These are phyloP conservation scores for Globisporangium takayamanum DNA, from an alignment of 352 stramenopile species.

Conservation along the genomic window DNA sequence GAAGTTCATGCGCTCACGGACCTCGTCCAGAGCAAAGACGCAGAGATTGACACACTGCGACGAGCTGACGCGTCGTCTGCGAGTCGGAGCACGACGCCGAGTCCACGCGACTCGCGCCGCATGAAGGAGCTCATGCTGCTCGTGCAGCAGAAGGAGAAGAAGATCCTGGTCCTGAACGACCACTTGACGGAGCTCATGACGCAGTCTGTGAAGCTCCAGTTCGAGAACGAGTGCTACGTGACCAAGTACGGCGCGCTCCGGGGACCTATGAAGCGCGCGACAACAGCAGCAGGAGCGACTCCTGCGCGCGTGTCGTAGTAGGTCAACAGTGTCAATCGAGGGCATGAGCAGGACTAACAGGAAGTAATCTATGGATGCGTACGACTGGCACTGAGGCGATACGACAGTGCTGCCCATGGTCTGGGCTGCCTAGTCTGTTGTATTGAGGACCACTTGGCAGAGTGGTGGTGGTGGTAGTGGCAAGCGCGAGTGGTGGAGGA, in stretches of 20 bases:
- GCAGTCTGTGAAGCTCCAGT: constrained; percentile 65
- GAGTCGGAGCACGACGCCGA: constrained; percentile 10
- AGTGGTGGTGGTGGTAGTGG: too few species aligned
- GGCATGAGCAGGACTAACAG: not conserved
- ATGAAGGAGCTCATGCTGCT: constrained; percentile 41
- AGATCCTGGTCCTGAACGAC: constrained; percentile 81
- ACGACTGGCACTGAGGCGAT: not conserved
- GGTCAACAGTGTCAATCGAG: not conserved
- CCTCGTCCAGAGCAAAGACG: constrained; percentile 47
- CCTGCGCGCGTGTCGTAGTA: constrained; percentile 5
- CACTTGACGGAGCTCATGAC: constrained; percentile 83
- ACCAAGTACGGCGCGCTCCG: constrained; percentile 29
- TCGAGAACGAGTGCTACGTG: constrained; percentile 59
- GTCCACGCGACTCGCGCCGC: constrained; percentile 24
- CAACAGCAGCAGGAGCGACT: constrained; percentile 1
- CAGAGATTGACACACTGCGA: constrained; percentile 33
- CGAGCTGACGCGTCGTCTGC: constrained; percentile 1
- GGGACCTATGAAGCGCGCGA: constrained; percentile 1
- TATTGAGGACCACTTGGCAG: too few species aligned
- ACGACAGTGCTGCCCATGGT: too few species aligned
- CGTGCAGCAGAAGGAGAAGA: constrained; percentile 61
- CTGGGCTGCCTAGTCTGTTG: too few species aligned
- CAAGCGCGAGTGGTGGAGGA: too few species aligned
- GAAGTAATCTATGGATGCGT: not conserved
- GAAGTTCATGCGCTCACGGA: constrained; percentile 45